Conservation (phyloP, 1,139 yeast species). For the Protomyces arabidopsidicola region DNA sequence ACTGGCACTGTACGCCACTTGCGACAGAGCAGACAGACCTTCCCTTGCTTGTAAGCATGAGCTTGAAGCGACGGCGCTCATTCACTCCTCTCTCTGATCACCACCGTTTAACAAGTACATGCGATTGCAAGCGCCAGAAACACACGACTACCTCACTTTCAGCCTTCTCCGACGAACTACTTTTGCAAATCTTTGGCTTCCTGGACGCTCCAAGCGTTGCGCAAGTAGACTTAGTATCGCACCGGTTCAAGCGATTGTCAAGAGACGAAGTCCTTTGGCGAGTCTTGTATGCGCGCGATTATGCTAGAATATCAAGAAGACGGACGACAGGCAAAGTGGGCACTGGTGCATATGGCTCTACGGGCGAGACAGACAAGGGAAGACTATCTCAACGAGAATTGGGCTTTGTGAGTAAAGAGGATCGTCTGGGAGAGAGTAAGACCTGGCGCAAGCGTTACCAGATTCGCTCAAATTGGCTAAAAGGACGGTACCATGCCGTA, state of each 20-base stretch:
- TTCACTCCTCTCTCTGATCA: not conserved
- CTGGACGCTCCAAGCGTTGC: slow-evolving; percentile 1
- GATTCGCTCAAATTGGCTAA: slow-evolving; percentile 15
- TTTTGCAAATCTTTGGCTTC: not conserved
- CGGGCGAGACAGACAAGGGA: not conserved
- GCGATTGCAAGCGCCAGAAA: not conserved
- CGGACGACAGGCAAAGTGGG: too few relatives aligned
- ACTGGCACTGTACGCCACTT: too few relatives aligned
- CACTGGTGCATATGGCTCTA: not conserved
- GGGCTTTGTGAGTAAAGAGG: not conserved
- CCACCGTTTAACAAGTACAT: not conserved
- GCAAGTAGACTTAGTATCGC: not conserved
- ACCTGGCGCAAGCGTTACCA: slow-evolving; percentile 14
- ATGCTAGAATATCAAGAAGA: not conserved
- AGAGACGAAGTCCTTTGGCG: slow-evolving; percentile 12
- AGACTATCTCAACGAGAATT: not conserved
- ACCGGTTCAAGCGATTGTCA: not conserved
- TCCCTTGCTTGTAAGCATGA: not conserved
- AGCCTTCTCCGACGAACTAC: slow-evolving; percentile 8
- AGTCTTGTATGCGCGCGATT: not conserved
- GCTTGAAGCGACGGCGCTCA: not conserved
- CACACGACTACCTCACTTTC: not conserved
- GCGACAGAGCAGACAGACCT: too few relatives aligned
- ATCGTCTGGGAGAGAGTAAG: not conserved
- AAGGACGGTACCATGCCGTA: slow-evolving; percentile 5